Conservation (phyloP, 331 rosid species). For the Acacia pycnantha region DNA sequence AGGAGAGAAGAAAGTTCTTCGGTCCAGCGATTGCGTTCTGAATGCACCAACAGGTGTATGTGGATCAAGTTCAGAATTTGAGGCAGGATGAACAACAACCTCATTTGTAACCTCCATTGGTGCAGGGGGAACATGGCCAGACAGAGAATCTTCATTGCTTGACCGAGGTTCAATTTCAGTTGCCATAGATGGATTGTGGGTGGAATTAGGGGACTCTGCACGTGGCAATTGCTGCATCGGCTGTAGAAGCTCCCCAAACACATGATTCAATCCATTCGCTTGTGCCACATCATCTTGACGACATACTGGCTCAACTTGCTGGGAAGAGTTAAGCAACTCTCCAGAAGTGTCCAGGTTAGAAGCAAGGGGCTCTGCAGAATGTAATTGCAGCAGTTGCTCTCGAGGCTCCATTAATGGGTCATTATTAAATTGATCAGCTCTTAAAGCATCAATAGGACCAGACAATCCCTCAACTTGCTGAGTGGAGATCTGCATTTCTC, state of each 20-base stretch:
- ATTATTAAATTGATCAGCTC: slow-evolving; percentile 25
- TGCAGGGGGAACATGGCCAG: slow-evolving; percentile 36
- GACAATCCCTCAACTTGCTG: slow-evolving; percentile 28
- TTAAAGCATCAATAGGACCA: slow-evolving; percentile 28
- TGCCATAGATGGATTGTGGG: slow-evolving; percentile 27
- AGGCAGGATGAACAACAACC: slow-evolving; percentile 33
- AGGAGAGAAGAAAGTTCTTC: slow-evolving; percentile 39
- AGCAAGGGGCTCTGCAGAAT: slow-evolving; percentile 17
- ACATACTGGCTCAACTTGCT: slow-evolving; percentile 22
- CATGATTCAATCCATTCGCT: slow-evolving; percentile 27
- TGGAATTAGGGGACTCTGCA: slow-evolving; percentile 22
- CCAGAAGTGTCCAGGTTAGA: slow-evolving; percentile 15
- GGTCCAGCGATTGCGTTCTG: slow-evolving; percentile 35
- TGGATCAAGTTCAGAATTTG: slow-evolving; percentile 31
- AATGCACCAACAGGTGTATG: slow-evolving; percentile 36
- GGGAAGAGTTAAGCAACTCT: slow-evolving; percentile 34
- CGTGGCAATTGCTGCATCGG: slow-evolving; percentile 4
- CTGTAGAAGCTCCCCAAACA: slow-evolving; percentile 28
- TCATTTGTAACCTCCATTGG: slow-evolving; percentile 41
- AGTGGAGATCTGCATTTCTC: slow-evolving; percentile 28
- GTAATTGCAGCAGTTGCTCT: slow-evolving; percentile 23
- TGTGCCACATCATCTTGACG: slow-evolving; percentile 27
- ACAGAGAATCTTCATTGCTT: slow-evolving; percentile 28
- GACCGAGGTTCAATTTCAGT: slow-evolving; percentile 37
- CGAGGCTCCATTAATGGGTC: slow-evolving; percentile 22